These are phyloP conservation scores for Chytriomyces sp. DNA, from an alignment of 192 early-diverging fungal genomes.

Conservation along the genomic window DNA sequence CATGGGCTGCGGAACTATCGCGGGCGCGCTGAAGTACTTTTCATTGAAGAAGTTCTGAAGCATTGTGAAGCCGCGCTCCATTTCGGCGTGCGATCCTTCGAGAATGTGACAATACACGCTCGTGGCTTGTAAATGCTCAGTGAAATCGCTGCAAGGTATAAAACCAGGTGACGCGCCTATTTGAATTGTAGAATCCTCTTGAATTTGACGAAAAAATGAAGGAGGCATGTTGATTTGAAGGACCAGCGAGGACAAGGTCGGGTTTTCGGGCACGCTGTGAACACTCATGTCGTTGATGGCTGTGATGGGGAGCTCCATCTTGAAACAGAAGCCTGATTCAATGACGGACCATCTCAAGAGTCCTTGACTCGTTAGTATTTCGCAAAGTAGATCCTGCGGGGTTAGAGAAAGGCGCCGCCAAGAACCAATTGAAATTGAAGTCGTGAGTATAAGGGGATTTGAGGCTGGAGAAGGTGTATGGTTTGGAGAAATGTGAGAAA, in stretches of 20 bases:
- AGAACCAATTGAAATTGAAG: slow-evolving; percentile 23
- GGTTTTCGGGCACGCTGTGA: slow-evolving; percentile 15
- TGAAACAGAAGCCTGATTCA: slow-evolving; percentile 26
- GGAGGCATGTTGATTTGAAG: slow-evolving; percentile 21
- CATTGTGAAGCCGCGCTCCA: slow-evolving; percentile 11
- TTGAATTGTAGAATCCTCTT: background rate
- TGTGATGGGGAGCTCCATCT: slow-evolving; percentile 24
- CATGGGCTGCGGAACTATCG: background rate
- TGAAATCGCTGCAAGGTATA: slow-evolving; percentile 21
- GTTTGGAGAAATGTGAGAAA: background rate
- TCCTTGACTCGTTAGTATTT: background rate
- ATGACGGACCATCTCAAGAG: slow-evolving; percentile 25
- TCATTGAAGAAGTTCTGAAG: slow-evolving; percentile 19
- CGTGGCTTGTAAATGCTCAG: slow-evolving; percentile 20
- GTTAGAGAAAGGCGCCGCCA: slow-evolving; percentile 28
- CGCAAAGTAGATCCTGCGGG: slow-evolving; percentile 17
- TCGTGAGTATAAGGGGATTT: background rate
- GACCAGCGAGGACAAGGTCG: slow-evolving; percentile 7
- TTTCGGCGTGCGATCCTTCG: slow-evolving; percentile 18
- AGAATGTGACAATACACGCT: slow-evolving; percentile 14
- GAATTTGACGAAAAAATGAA: slow-evolving; percentile 13
- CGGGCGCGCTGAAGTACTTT: slow-evolving; percentile 1
- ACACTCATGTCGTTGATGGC: slow-evolving; percentile 16
- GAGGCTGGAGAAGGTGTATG: background rate
- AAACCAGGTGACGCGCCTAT: no score